Base-by-base conservation (phyloP, 805 yeast genomes). In the Wickerhamiella allomyrinae region DNA sequence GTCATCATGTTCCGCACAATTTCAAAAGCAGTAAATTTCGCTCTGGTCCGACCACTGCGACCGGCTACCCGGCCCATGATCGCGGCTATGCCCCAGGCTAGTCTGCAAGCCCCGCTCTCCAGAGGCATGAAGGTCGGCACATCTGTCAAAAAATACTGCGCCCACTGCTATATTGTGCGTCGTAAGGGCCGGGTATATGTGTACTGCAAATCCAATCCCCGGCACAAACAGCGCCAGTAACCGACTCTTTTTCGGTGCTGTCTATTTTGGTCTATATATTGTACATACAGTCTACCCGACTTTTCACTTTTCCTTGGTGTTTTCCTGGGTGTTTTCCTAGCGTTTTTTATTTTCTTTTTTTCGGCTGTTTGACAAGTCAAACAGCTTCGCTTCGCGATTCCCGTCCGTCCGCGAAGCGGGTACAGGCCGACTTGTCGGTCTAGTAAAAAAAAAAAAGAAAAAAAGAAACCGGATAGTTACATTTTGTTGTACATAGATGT, bases 171-270 rank as follows among this genome's bases (percentile, higher is more conserved):
- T 53, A 74, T 84, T 63, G 95, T 91, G 9, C 80, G 93, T 63
- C 79, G 97, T 63, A 91, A 87, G 65, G 98, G 98, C 34, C 72
- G 91, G 55, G 89, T 87, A 10, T 85, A 84, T 50, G 94, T 91
- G 31, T 79, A 83, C 58, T 89, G 98, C 70, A 91, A 87, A 61
- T 70, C 91, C 38, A 84, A 87, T 59, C 85, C 86, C 48, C 85
- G 84, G 59, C 97, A 87, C 63, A 87, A 87, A 64, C 96, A 87
- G 63, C 83, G 94, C 62, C 95, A 84, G 50, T 63, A 46, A 7
- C 9, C 9, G 24, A 22, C 24, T 22, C 24, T 22, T 7, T 9
- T 22, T 22, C 24, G 24, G n/a, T n/a, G n/a, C n/a, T n/a, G n/a
- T n/a, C n/a, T n/a, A n/a, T n/a, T n/a, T n/a, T n/a, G n/a, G n/a